Conservation (phyloP, 2,329 filamentous ascomycete genomes). For the Triangularia setosa region DNA sequence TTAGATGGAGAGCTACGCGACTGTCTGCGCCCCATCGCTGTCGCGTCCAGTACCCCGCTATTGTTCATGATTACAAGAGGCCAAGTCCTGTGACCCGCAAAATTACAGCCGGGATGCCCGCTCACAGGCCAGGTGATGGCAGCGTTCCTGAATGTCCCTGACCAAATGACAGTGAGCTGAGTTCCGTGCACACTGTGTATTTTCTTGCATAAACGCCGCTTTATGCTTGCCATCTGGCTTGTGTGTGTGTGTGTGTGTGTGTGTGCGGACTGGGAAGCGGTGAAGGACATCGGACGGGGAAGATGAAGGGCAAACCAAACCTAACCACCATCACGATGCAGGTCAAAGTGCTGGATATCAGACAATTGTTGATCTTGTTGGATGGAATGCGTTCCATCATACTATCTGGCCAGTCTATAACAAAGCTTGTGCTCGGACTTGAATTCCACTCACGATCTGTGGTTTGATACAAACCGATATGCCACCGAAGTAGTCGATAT, state of each 20-base stretch:
- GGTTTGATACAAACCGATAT: background rate
- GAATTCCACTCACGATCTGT: background rate
- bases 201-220: constrained; percentile 15
- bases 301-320: background rate
- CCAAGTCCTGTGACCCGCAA: constrained; percentile 10
- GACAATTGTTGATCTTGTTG: background rate
- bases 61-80: constrained; percentile 16
- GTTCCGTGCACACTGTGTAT: constrained; percentile 17
- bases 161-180: constrained; percentile 14
- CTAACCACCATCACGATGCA: background rate
- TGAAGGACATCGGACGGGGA: constrained; percentile 8
- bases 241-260: constrained; percentile 9
- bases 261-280: constrained; percentile 9
- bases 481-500: background rate
- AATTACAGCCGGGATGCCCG: constrained; percentile 9
- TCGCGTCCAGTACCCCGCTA: constrained; percentile 26
- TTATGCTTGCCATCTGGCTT: constrained; percentile 17
- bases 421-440: background rate
- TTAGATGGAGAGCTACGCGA: constrained; percentile 20
- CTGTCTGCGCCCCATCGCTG: constrained; percentile 21
- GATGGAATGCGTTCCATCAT: background rate
- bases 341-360: background rate
- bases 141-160: constrained; percentile 14
- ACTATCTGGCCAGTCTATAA: background rate
- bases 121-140: constrained; percentile 9